Percentiles rank a stretch among this genome's conserved stretches.
phyloP scores from a whole-genome alignment of 2,329 filamentous ascomycete species.

The Fusarium oxysporum region DNA sequence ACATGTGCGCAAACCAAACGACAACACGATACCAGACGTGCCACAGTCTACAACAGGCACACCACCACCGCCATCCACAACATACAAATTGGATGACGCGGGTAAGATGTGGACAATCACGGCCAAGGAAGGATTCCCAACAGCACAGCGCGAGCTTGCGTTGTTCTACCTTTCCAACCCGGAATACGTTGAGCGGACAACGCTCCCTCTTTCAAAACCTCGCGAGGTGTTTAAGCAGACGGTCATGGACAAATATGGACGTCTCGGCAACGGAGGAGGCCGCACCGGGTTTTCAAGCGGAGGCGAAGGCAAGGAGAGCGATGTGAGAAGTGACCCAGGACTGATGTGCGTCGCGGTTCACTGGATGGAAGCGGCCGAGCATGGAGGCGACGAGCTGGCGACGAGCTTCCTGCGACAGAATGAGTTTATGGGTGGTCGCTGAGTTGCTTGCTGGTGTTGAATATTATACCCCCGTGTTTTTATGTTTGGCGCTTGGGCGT shows the following conservation, averaged over 20 bases:
- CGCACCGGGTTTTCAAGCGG: constrained; percentile 35
- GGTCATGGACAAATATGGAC: constrained; percentile 77
- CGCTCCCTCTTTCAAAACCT: constrained; percentile 84
- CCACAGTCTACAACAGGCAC: constrained; percentile 54
- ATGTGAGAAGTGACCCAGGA: constrained; percentile 79
- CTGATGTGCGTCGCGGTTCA: constrained; percentile 95
- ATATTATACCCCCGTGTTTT: constrained; percentile 45
- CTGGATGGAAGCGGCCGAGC: constrained; percentile 93
- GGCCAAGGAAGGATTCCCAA: constrained; percentile 85
- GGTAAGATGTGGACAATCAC: constrained; percentile 92
- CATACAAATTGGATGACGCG: constrained; percentile 81
- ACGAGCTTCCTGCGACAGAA: constrained; percentile 82
- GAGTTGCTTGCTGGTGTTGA: constrained; percentile 21
- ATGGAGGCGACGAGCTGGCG: constrained; percentile 87
- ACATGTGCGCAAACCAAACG: constrained; percentile 65
- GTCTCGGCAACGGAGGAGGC: constrained; percentile 46
- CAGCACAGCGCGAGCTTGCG: constrained; percentile 91
- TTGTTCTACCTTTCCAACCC: constrained; percentile 94
- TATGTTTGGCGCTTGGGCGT: constrained; percentile 36
- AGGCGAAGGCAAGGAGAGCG: constrained; percentile 52
- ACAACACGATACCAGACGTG: constrained; percentile 46
- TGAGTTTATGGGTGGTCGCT: constrained; percentile 55
- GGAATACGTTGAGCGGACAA: constrained; percentile 82
- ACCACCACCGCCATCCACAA: constrained; percentile 64
- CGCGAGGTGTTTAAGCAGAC: constrained; percentile 91